Evolutionary conservation across 176 grass and related monocot genomes (phyloP).

Genomic region (Microstegium vimineum): DNA sequence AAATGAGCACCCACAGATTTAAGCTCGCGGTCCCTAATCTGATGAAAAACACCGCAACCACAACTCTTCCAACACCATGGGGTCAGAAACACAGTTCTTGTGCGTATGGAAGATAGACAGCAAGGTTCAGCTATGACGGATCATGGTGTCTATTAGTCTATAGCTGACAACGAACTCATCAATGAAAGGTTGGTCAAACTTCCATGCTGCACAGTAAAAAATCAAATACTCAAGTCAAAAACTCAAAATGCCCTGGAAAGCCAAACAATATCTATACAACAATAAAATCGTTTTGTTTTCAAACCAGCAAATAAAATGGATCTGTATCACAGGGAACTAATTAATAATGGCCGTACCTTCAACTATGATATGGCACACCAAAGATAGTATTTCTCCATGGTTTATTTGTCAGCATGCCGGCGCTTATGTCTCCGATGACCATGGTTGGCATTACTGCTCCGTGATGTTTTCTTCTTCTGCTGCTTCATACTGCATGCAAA

Average conservation of each 20-base stretch:
- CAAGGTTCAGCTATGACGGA: conserved; percentile 1
- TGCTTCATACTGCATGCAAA: conserved; percentile 52
- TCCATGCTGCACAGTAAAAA: conserved; percentile 22
- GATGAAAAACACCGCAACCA: neutral
- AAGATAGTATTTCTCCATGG: neutral
- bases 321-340: neutral
- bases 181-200: neutral
- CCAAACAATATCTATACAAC: neutral
- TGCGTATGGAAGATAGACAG: neutral
- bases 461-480: conserved; percentile 50
- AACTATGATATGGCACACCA: conserved; percentile 16
- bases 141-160: neutral
- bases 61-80: neutral
- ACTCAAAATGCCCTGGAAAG: neutral
- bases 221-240: neutral
- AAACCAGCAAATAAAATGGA: neutral
- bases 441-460: conserved; percentile 44
- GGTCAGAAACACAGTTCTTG: neutral
- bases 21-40: neutral
- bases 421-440: conserved; percentile 59
- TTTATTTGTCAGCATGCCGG: conserved; percentile 65
- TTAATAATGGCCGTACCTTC: conserved; percentile 16
- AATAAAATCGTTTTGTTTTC: neutral
- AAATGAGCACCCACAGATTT: neutral
- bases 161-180: conserved; percentile 6